Percentiles rank a stretch among this genome's conserved stretches.
Evolutionary conservation across 2,329 filamentous ascomycete species (phyloP).

Genomic region (Fusarium nygamai): DNA sequence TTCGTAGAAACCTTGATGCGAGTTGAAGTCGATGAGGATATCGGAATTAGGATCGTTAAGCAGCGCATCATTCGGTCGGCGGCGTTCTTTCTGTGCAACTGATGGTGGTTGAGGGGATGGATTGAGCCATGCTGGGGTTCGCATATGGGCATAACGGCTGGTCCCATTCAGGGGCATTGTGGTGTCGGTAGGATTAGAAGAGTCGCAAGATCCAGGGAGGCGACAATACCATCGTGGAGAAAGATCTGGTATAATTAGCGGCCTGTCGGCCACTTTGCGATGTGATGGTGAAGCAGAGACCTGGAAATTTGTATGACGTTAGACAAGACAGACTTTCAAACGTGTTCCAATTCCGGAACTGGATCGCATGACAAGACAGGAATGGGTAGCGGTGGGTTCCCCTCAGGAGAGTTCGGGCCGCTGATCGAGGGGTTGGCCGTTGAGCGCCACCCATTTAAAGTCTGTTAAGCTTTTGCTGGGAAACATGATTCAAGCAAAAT

Average conservation of each 20-base stretch:
- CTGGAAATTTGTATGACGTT: conserved; percentile 34
- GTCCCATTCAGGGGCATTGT: conserved; percentile 47
- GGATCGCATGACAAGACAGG: conserved; percentile 18
- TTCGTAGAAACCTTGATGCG: conserved; percentile 63
- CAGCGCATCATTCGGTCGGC: conserved; percentile 47
- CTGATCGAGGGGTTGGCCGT: conserved; percentile 39
- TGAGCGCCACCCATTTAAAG: conserved; percentile 36
- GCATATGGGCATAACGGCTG: conserved; percentile 45
- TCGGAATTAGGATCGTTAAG: conserved; percentile 58
- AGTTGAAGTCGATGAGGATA: conserved; percentile 66
- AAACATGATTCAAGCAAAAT: conserved; percentile 1
- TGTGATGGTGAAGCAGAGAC: conserved; percentile 24
- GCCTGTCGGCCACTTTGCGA: conserved; percentile 29
- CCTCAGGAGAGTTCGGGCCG: conserved; percentile 37
- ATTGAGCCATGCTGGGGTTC: conserved; percentile 31
- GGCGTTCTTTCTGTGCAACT: conserved; percentile 35
- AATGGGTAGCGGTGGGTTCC: conserved; percentile 39
- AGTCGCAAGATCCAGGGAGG: conserved; percentile 39
- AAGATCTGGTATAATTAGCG: conserved; percentile 36
- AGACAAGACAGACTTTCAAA: conserved; percentile 36
- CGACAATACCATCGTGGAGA: conserved; percentile 51
- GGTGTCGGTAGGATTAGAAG: conserved; percentile 29
- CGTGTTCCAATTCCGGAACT: conserved; percentile 27
- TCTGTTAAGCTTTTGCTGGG: conserved; percentile 28
- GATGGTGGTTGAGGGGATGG: conserved; percentile 35